Evolutionary conservation across 805 yeast species (phyloP).

Genomic region (Starmerella etchellsii): DNA sequence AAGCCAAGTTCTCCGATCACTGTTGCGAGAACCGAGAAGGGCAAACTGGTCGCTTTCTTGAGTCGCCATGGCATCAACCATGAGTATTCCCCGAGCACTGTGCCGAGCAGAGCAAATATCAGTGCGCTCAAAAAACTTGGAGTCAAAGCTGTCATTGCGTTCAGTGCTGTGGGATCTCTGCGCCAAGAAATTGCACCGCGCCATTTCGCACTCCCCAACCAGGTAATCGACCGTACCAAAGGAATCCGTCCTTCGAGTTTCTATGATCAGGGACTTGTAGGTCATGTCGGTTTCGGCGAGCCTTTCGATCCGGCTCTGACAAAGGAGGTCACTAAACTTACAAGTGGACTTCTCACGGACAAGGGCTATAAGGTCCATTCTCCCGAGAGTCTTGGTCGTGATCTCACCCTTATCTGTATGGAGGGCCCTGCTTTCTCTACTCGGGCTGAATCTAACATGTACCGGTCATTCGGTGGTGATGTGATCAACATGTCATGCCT

Average conservation of each 20-base stretch:
- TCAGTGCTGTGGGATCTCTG: conserved; percentile 91
- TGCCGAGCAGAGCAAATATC: conserved; percentile 86
- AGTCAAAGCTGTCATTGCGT: conserved; percentile 78
- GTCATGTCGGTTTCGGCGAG: conserved; percentile 94
- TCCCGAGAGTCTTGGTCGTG: conserved; percentile 43
- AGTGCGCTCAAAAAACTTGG: conserved; percentile 87
- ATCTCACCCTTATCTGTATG: conserved; percentile 82
- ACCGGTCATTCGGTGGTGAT: conserved; percentile 79
- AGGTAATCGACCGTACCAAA: conserved; percentile 92
- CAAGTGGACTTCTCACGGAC: conserved; percentile 11
- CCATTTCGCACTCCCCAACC: conserved; percentile 93
- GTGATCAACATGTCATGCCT: conserved; percentile 94
- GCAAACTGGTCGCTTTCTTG: conserved; percentile 81
- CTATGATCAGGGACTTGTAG: conserved; percentile 87
- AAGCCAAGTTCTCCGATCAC: conserved; percentile 89
- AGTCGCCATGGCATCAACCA: conserved; percentile 92
- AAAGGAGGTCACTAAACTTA: conserved; percentile 42
- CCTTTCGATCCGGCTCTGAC: conserved; percentile 77
- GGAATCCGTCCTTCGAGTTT: conserved; percentile 84
- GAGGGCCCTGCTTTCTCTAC: conserved; percentile 98
- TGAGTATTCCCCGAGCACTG: conserved; percentile 79
- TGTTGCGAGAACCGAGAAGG: conserved; percentile 60
- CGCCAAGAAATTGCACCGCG: conserved; percentile 82
- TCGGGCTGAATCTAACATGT: conserved; percentile 85
- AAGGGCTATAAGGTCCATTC: conserved; percentile 54